Base-by-base conservation (phyloP, 768 basidiomycete genomes). In the Mycena rebaudengoi region DNA sequence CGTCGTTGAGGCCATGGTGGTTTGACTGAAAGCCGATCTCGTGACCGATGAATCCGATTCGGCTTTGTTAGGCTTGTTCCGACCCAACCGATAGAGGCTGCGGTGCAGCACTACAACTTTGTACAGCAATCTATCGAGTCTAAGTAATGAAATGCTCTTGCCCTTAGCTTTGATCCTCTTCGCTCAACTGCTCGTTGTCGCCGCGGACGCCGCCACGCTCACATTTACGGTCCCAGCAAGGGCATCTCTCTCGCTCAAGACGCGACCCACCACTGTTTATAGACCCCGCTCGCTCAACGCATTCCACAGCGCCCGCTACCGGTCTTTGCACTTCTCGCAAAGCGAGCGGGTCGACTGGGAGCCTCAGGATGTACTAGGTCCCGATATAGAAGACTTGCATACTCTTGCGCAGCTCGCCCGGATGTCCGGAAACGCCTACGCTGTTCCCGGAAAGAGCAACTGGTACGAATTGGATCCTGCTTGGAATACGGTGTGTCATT, bases 391-490 rank as follows among this genome's bases (percentile, higher is more conserved):
- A 60, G 92, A 97, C 73, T 78, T 83, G 53, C 89, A 91, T 69
- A 98, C 96, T 0, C 78, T 98, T 7, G 82, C 84, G 2, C 90
- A 95, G 72, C 83, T 99, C 28, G 96, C 92, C 75, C 80, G 92
- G 60, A 96, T 98, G 91, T 83, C 90, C 11, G 92, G 89, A 33
- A 94, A 98, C 73, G 96, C 97, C 2, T 98, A 98, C 77, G 86
- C 90, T 12, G 74, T 87, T 29, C 91, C 92, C 16, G 86, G 88
- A 7, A 77, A 81, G 69, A 83, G 80, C 50, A 89, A 88, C 50
- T 98, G 95, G 96, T 96, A 91, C 67, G 90, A 94, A 30, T 76
- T 95, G 3, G 92, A 91, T 70, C 71, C 76, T 3, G 80, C 85
- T 0, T 98, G 91, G 91, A 95, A 94, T 64, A 82, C 68, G 54